Evolutionary conservation across 2,329 filamentous ascomycete species (phyloP).

Genomic region (Beauveria sp.): DNA sequence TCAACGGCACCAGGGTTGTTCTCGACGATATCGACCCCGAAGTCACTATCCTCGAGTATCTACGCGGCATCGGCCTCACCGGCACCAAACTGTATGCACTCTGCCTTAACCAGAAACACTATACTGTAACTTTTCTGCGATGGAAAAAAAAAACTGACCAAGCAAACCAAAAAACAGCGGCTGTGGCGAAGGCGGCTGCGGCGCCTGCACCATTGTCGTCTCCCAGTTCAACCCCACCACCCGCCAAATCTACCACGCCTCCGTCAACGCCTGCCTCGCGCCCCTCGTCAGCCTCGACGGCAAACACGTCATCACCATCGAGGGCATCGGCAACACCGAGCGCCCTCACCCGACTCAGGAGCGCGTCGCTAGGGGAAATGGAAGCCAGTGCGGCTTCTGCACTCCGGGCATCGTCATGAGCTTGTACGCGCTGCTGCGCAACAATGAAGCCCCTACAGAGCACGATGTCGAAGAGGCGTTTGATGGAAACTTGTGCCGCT

Average conservation of each 20-base stretch:
- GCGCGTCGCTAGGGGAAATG: slow-evolving; percentile 82
- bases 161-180: slow-evolving; percentile 40
- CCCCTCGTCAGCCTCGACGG: slow-evolving; percentile 90
- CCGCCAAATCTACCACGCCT: slow-evolving; percentile 88
- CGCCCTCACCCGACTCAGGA: slow-evolving; percentile 85
- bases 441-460: slow-evolving; percentile 68
- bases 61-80: slow-evolving; percentile 85
- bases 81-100: slow-evolving; percentile 72
- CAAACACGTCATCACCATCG: slow-evolving; percentile 96
- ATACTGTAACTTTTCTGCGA: no score
- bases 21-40: slow-evolving; percentile 87
- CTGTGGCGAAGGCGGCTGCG: slow-evolving; percentile 93
- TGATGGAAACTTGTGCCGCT: slow-evolving; percentile 91
- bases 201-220: slow-evolving; percentile 91
- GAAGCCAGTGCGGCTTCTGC: slow-evolving; percentile 90
- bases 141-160: no score
- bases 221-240: slow-evolving; percentile 92
- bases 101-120: no score
- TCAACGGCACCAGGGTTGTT: slow-evolving; percentile 86
- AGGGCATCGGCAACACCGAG: slow-evolving; percentile 86
- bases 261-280: slow-evolving; percentile 90
- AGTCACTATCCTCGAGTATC: slow-evolving; percentile 83
- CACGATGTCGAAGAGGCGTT: slow-evolving; percentile 92
- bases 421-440: slow-evolving; percentile 84
- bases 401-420: slow-evolving; percentile 98